Evolutionary conservation across 306 rosid genomes (phyloP).

Genomic region (Prunus davidiana): DNA sequence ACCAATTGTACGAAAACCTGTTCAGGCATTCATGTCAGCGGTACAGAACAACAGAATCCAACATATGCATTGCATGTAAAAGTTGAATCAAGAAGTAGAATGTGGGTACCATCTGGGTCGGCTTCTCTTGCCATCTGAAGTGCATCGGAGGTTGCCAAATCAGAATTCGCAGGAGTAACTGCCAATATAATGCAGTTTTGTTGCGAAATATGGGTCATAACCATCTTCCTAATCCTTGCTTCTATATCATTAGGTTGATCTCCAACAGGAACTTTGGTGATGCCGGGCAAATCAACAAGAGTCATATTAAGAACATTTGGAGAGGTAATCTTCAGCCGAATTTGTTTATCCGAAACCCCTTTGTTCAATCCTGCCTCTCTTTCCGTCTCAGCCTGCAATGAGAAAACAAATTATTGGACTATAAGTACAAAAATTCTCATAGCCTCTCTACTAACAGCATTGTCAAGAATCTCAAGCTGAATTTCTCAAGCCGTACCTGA

Average conservation of each 20-base stretch:
- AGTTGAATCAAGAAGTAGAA: not conserved
- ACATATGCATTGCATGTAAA: not conserved
- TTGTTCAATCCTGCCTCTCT: constrained; percentile 35
- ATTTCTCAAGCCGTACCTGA: constrained; percentile 20
- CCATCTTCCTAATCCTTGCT: constrained; percentile 38
- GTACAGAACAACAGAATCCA: not conserved
- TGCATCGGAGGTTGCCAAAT: constrained; percentile 42
- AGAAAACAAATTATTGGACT: not conserved
- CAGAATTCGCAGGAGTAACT: constrained; percentile 43
- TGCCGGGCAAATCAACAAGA: constrained; percentile 45
- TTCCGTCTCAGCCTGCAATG: constrained; percentile 35
- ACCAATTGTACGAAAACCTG: constrained; percentile 40
- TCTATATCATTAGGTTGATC: constrained; percentile 45
- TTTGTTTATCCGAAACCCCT: constrained; percentile 37
- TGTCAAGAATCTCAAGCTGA: not conserved
- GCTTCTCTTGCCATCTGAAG: constrained; percentile 44
- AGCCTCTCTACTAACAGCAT: not conserved
- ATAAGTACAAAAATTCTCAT: not conserved
- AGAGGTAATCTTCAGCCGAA: constrained; percentile 35
- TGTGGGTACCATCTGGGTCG: constrained; percentile 31
- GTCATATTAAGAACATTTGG: constrained; percentile 40
- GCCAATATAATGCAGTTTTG: constrained; percentile 37
- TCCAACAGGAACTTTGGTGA: constrained; percentile 42
- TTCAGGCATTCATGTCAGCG: not conserved
- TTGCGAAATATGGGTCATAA: constrained; percentile 27